These are phyloP conservation scores for Oldenlandia corymbosa DNA, from an alignment of 257 asterid genomes.

Conservation along the genomic window DNA sequence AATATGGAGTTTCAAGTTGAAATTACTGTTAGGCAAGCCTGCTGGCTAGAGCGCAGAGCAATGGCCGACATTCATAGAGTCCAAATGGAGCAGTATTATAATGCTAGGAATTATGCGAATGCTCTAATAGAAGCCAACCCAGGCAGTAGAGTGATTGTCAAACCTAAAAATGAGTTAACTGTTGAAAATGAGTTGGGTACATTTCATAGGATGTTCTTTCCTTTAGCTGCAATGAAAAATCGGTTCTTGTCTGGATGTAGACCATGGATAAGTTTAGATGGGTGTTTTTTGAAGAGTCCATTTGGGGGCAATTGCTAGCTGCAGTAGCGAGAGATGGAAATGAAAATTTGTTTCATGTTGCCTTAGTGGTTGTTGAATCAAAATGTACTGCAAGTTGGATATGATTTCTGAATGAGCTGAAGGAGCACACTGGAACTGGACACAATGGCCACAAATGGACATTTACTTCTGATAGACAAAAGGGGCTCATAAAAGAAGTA, in stretches of 20 bases:
- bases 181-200: no score
- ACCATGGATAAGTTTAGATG: background rate
- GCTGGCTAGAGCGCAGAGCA: no score
- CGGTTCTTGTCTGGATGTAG: background rate
- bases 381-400: background rate
- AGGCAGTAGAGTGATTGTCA: no score
- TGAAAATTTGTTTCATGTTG: background rate
- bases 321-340: conserved; percentile 1
- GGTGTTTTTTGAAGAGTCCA: background rate
- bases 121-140: no score
- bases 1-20: no score
- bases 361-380: background rate
- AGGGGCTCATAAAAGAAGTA: no score
- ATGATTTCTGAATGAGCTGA: background rate
- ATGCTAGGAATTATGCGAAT: no score
- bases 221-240: background rate
- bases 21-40: no score
- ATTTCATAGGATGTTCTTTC: background rate
- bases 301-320: background rate
- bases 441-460: background rate
- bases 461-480: background rate
- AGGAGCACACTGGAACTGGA: background rate
- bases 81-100: no score
- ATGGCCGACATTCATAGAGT: no score
- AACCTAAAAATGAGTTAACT: no score